These are phyloP conservation scores for Aspergillus glaucus DNA, from an alignment of 2,329 filamentous ascomycete species.

Conservation along the genomic window DNA sequence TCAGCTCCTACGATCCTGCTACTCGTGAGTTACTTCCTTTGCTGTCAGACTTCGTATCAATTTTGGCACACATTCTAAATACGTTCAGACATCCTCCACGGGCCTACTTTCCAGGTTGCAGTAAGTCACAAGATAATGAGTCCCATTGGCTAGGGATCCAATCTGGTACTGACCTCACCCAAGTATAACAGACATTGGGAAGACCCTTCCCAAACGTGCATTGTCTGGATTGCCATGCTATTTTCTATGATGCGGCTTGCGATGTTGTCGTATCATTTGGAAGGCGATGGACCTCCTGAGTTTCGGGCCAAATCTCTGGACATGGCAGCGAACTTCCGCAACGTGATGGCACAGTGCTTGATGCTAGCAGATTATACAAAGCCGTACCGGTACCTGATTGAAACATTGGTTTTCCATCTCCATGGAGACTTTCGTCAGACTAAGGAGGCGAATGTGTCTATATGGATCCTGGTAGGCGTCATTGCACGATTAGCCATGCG, in stretches of 20 bases:
- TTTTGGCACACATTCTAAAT: conserved; percentile 2
- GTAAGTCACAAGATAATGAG: conserved; percentile 30
- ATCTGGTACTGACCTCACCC: conserved; percentile 3
- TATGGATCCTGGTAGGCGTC: conserved; percentile 55
- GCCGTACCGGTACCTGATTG: conserved; percentile 54
- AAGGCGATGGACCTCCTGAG: conserved; percentile 58
- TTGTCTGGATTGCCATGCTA: conserved; percentile 58
- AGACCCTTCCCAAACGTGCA: conserved; percentile 49
- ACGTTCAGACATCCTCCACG: conserved; percentile 61
- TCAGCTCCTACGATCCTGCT: conserved; percentile 69
- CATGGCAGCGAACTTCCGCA: conserved; percentile 41
- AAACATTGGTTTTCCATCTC: conserved; percentile 56
- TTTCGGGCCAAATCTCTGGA: conserved; percentile 52
- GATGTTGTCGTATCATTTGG: conserved; percentile 55
- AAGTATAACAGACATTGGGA: conserved; percentile 60
- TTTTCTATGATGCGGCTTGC: conserved; percentile 61
- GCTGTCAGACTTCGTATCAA: neutral
- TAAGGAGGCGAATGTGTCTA: conserved; percentile 54
- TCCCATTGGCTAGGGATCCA: neutral
- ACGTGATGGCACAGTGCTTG: conserved; percentile 57
- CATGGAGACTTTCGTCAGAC: conserved; percentile 56
- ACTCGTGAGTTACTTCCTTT: conserved; percentile 44
- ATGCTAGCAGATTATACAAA: conserved; percentile 59
- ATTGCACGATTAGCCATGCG: conserved; percentile 58
- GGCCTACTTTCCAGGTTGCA: conserved; percentile 75